Evolutionary conservation across 495 filamentous ascomycete species (phyloP), one percentile per base, ranked within the genome.

Genomic region (Letharia columbiana): DNA sequence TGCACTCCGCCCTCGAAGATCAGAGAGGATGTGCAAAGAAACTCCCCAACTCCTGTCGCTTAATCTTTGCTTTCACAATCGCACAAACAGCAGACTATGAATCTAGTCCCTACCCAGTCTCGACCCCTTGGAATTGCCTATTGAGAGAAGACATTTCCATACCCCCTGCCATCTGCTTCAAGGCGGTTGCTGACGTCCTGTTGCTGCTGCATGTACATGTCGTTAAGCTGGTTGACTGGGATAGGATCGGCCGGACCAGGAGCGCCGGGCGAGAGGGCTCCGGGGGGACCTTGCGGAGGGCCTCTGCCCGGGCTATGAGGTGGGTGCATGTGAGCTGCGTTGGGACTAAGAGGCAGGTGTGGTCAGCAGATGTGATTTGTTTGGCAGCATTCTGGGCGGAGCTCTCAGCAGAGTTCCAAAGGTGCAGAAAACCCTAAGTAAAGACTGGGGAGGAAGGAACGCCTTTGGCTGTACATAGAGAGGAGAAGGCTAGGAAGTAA

Each of bases 301-400:
- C 73, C 73, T 61, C 75, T 76, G 23, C 77, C 73, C 17, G 73
- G 71, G 54, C 71, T 72, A 61, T 75, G 75, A 41, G 76, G 76
- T 61, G 77, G 78, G 67, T 82, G 79, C 70, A 75, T 73, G 59
- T 81, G 79, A 69, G 76, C 77, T 63, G 80, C 76, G 72, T 81
- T 74, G 66, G 76, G 77, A 78, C 79, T 82, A 75, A 66, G 74
- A 61, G 40, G 28, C 57, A 60, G n/a, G 6, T 60, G 35, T 50
- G 67, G 70, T 69, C 70, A 69, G 67, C 69, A 75, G 12, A 18
- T 62, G 17, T 23, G 20, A 44, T 44, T 17, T 2, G 18, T 35
- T 15, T 42, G 59, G 20, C n/a, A 44, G 6, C 39, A 15, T 60
- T 65, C 10, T 47, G n/a, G 44, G n/a, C 13, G 6, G 10, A 37